A percentile compares a stretch with the other conserved stretches of the same genome.
Conservation (phyloP, 140 eudicot genomes). For the Ambrosia hybrid region DNA sequence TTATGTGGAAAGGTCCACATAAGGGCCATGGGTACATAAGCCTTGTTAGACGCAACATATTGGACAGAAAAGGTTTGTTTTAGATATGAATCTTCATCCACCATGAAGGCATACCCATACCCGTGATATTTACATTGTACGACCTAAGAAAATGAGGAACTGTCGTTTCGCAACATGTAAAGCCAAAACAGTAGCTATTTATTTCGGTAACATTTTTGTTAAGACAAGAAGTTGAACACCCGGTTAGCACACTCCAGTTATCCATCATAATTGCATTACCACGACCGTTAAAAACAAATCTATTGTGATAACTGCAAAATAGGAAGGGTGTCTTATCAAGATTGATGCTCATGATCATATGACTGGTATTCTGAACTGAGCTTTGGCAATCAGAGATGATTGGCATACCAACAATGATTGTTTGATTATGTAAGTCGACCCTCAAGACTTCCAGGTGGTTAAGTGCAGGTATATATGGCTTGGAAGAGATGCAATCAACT, state of each 20-base stretch:
- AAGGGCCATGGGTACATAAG: background rate
- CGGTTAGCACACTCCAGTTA: background rate
- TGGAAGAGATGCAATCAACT: background rate
- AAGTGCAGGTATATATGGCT: background rate
- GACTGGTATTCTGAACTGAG: too few relatives aligned
- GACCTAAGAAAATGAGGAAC: background rate
- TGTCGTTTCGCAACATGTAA: background rate
- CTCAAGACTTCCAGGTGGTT: background rate
- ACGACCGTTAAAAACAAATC: background rate
- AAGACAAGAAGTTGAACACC: constrained; percentile 28
- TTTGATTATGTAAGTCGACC: background rate
- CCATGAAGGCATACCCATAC: background rate
- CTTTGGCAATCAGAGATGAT: too few relatives aligned
- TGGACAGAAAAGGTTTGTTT: background rate
- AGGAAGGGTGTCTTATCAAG: constrained; percentile 1
- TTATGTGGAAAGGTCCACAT: background rate
- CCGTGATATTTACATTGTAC: constrained; percentile 1
- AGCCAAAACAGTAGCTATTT: background rate
- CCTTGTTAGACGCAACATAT: background rate
- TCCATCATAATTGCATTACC: constrained; percentile 15
- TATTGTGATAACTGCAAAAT: background rate
- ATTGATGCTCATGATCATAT: too few relatives aligned
- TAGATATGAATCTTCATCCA: background rate
- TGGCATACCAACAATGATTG: too few relatives aligned
- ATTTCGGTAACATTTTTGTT: background rate